Conservation (phyloP, 352 stramenopile genomes). For the Phytophthora macrochlamydospora region DNA sequence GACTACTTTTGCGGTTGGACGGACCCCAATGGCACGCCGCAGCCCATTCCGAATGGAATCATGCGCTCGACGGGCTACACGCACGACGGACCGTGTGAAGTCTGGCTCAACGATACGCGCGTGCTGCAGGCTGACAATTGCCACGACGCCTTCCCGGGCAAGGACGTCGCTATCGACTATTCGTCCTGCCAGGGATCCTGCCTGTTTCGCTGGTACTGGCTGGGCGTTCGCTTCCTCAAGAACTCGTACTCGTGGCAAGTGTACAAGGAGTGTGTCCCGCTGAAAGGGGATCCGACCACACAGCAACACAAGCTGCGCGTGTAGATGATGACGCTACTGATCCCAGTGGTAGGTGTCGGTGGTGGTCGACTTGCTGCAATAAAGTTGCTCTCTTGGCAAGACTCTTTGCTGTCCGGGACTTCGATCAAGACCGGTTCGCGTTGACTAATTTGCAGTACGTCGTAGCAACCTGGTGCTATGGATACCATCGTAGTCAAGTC, state of each 20-base stretch:
- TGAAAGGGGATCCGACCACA: slow-evolving; percentile 1
- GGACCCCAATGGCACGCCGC: slow-evolving; percentile 20
- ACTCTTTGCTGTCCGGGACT: no score
- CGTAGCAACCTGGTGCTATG: no score
- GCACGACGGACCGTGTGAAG: slow-evolving; percentile 42
- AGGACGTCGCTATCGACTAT: slow-evolving; percentile 21
- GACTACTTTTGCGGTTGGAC: slow-evolving; percentile 41
- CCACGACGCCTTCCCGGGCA: slow-evolving; percentile 28
- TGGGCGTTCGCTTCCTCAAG: slow-evolving; percentile 31
- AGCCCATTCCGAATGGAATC: slow-evolving; percentile 36
- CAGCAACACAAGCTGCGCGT: slow-evolving; percentile 2
- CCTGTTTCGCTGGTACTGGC: slow-evolving; percentile 12
- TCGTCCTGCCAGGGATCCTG: slow-evolving; percentile 10
- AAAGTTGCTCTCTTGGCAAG: no score
- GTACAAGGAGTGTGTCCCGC: slow-evolving; percentile 46
- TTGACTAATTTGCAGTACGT: no score
- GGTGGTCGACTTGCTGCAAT: no score
- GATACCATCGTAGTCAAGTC: no score
- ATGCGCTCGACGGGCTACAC: slow-evolving; percentile 51
- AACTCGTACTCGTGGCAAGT: slow-evolving; percentile 48
- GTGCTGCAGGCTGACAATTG: slow-evolving; percentile 29
- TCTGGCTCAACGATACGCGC: slow-evolving; percentile 36
- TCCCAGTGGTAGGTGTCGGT: no score
- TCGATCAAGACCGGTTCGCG: no score
- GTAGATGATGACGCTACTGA: background rate